Base-by-base conservation (phyloP, 2,329 filamentous ascomycete species). In the Aureobasidium pullulans region DNA sequence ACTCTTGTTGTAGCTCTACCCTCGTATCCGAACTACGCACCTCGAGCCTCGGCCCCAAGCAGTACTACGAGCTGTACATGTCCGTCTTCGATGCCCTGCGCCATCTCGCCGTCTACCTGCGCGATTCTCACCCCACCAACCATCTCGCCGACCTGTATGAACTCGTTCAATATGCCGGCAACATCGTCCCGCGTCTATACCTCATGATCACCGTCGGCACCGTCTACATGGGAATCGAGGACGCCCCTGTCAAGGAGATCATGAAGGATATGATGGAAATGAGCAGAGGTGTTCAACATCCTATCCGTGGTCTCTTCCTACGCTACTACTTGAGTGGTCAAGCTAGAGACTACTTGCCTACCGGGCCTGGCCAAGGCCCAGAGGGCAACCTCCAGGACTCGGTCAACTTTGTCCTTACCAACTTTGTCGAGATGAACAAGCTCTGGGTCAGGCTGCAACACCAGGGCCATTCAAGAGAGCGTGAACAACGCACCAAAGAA, bases 231-330 rank as follows among this genome's bases (percentile, higher is more conserved):
- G 87, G 90, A 29, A 95, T 99, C 70, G 89, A 94, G 69, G 94
- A 97, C 81, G 94, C 95, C 61, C 94, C 94, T 0, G 94, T 99
- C 66, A 99, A 99, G 77, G 94, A 99, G 79, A 90, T 99, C 63
- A 99, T 99, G 94, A 99, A 99, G 77, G 94, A 99, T 74, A 99
- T 99, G 94, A 99, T 99, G 94, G 94, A 99, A 75, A 99, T 99
- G 94, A 97, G 91, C 75, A 84, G 94, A 64, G 94, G 94, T 60
- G 92, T 99, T 23, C 94, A 99, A 71, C 94, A 99, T 74, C 94
- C 94, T 15, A 92, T 96, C 63, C 89, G 94, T 60, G 94, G 94
- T 16, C 80, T 99, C 59, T 99, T 99, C 72, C 77, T 99, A 68
- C 86, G 94, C 70, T 99, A 99, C 76, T 99, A 96, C 71, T 83